Base-by-base conservation (phyloP, 305 asterid species). In the Plantago lanceolata region DNA sequence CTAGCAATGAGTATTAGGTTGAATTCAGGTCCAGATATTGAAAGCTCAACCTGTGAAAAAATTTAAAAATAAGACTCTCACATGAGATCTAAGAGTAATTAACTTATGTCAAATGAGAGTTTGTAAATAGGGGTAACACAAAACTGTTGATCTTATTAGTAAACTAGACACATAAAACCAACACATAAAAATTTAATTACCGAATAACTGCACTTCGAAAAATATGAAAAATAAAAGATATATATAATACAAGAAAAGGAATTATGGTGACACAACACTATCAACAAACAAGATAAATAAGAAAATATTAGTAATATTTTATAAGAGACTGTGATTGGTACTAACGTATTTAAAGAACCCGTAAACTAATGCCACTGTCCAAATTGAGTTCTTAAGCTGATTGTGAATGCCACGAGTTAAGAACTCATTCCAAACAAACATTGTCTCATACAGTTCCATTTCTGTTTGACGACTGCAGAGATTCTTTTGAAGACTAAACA, bases 381-480 rank as follows among this genome's bases (percentile, higher is more conserved):
- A 92, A 49, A 75, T 59, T 19, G 93, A 79, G 74, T 89, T 87
- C 71, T 79, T 78, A 59, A 92, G 84, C 72, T 84, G 96, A 73
- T 70, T 80, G 58, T 95, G 91, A 51, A 92, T 87, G 19, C 85
- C 86, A 1, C 95, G 96, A 47, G 97, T 92, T 50, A 92, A 76
- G 79, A 81, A 92, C 75, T 89, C 98, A 16, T 92, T 92, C 98
- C 98, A 89, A 28, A 93, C 97, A 72, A 89, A 93, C 96, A 93
- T 81, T 26, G 95, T 89, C 71, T 93, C 98, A 45, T 89, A 85
- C 35, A 85, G 85, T 20, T 67, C 55, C 43, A 77, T 67, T 57
- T 86, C 86, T 66, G 84, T 71, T 71, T 80, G 85, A 71, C 77
- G 83, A 72, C 77, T 78, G 81, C 85, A 80, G 40, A 81, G 79